phyloP scores from a whole-genome alignment of 441 rosid species.

The Oxalis stricta region DNA sequence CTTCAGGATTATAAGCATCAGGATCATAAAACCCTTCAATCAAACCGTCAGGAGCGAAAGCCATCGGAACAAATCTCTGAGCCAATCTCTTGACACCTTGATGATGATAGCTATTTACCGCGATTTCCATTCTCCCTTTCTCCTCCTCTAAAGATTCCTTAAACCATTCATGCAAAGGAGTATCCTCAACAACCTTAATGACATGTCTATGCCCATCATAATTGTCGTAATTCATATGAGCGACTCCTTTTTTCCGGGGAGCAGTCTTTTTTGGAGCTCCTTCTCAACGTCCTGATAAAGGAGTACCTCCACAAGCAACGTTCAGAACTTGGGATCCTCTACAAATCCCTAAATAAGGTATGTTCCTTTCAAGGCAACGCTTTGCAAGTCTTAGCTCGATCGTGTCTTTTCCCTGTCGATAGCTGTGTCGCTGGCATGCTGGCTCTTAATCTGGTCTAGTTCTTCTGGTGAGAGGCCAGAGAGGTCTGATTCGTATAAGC shows the following conservation, averaged over 20 bases:
- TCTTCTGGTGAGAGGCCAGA: constrained; percentile 40
- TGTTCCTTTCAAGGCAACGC: constrained; percentile 65
- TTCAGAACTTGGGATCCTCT: constrained; percentile 81
- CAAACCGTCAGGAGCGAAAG: constrained; percentile 43
- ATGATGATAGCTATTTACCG: constrained; percentile 54
- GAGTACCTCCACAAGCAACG: constrained; percentile 76
- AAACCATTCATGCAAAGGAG: constrained; percentile 43
- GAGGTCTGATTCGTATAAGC: constrained; percentile 39
- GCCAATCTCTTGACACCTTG: constrained; percentile 49
- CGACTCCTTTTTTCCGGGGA: constrained; percentile 10
- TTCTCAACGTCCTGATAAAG: constrained; percentile 63
- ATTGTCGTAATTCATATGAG: constrained; percentile 30
- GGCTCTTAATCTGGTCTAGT: constrained; percentile 38
- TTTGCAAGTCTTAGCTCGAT: constrained; percentile 56
- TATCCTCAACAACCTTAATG: constrained; percentile 22
- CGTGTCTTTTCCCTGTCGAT: constrained; percentile 64
- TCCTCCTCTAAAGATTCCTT: constrained; percentile 25
- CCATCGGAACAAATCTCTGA: constrained; percentile 42
- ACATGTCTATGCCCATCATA: constrained; percentile 43
- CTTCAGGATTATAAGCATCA: constrained; percentile 36
- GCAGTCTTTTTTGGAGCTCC: constrained; percentile 26
- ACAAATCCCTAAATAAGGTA: constrained; percentile 71
- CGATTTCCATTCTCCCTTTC: constrained; percentile 25
- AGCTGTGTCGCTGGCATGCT: constrained; percentile 47
- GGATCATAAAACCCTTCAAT: constrained; percentile 51